These are phyloP conservation scores for Tuber microsphaerosporum DNA, from an alignment of 495 filamentous ascomycete genomes.

Conservation along the genomic window DNA sequence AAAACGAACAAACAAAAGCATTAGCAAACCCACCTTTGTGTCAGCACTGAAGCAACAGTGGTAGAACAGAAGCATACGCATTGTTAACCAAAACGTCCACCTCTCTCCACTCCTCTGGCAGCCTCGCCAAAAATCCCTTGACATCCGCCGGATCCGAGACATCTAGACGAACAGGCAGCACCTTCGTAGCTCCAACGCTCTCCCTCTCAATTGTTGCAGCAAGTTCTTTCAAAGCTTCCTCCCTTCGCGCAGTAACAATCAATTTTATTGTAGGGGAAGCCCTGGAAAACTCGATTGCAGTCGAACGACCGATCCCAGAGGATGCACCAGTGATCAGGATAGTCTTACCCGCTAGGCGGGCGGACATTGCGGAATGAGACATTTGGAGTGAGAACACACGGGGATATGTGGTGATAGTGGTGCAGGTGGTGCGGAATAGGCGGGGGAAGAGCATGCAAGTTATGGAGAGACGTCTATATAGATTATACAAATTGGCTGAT, in stretches of 20 bases:
- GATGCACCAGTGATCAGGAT: slow-evolving; percentile 88
- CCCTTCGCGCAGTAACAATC: slow-evolving; percentile 75
- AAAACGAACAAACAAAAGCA: slow-evolving; percentile 8
- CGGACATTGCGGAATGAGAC: slow-evolving; percentile 65
- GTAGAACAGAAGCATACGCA: slow-evolving; percentile 57
- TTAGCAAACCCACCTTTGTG: neutral
- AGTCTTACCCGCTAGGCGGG: slow-evolving; percentile 90
- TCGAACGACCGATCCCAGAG: slow-evolving; percentile 81
- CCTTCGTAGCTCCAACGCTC: slow-evolving; percentile 62
- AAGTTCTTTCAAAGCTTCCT: slow-evolving; percentile 69
- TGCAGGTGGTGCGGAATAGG: slow-evolving; percentile 5
- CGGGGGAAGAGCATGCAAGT: slow-evolving; percentile 9
- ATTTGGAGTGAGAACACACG: slow-evolving; percentile 46
- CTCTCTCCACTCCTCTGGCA: slow-evolving; percentile 77
- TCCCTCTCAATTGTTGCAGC: slow-evolving; percentile 70
- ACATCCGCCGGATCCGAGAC: slow-evolving; percentile 75
- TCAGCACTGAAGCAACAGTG: neutral
- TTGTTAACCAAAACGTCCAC: slow-evolving; percentile 94
- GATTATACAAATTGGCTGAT: neutral
- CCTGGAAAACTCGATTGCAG: slow-evolving; percentile 84
- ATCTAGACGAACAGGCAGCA: slow-evolving; percentile 76
- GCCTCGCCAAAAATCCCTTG: slow-evolving; percentile 59
- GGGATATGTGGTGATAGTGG: slow-evolving; percentile 5
- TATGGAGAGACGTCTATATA: slow-evolving; percentile 22
- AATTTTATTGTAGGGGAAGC: slow-evolving; percentile 74